Base-by-base conservation (phyloP, 164 flowering plant species). In the Saururus chinensis region DNA sequence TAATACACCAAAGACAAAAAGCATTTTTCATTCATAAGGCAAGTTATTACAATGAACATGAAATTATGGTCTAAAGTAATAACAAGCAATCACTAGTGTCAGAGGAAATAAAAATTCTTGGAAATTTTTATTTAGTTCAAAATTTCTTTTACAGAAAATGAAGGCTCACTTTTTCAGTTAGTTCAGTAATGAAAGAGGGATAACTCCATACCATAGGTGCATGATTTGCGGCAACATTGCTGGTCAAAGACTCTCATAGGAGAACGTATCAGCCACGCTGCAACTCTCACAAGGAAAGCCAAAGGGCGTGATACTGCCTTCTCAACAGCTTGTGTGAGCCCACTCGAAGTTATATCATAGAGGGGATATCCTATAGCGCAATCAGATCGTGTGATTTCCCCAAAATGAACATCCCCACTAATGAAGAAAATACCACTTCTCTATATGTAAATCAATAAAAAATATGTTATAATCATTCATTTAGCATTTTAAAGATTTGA, bases 341-440 rank as follows among this genome's bases (percentile, higher is more conserved):
- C 91, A 71, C 91, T 88, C 23, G 95, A 80, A 30, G 95, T 85
- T 40, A 82, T 68, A 54, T 88, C 95, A 74, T 82, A 83, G 21
- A 84, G 64, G 24, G 91, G 82, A 75, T 88, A 88, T 66, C 77
- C 79, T 58, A 58, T 60, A 40, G 74, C 91, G 70, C 95, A 85
- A 61, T 88, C 87, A 71, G 75, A 80, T 53, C 84, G 71, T 48
- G 86, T 48, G 11, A 88, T 80, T 74, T 88, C 91, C 67, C 87
- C 89, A 76, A 81, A 88, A 74, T 88, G 95, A 69, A 88, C 95
- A 73, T 88, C 95, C 6, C 91, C 91, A 69, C 95, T 87, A 57
- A 87, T 81, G 74, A 85, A 85, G 65, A 87, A 65, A 8, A 87
- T 75, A 35, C 86, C 95, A 69, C 79, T 74, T 69, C 95, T 83